Base-by-base conservation (phyloP, 768 basidiomycete genomes). In the Dictyophora rubrovolvata region DNA sequence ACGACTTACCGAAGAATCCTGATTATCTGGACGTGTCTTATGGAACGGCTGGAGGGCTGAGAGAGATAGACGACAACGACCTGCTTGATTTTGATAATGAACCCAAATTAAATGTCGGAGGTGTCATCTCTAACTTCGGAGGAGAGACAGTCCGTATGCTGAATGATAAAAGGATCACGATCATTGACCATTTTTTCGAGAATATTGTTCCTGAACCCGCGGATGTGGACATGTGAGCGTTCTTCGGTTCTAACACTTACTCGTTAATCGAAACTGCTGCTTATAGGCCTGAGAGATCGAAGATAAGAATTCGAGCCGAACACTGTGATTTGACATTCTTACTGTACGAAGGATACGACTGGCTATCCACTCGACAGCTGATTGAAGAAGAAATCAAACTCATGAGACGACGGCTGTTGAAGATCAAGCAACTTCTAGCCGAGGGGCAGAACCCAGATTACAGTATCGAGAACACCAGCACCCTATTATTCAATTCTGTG, bases 291-390 rank as follows among this genome's bases (percentile, higher is more conserved):
- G 77, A 76, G 11, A 77, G 79, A 34, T 79, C 79, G 8, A 74
- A 68, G 22, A 61, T 84, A n/a, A 77, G 73, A 28, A 65, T 87
- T 59, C 77, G 82, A 22, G 65, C 90, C 5, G 75, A 79, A 48
- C 72, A 87, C 48, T 83, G 81, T 56, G 78, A 88, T 63, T 69
- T 88, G 52, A 79, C 79, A 1, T 65, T 97, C 21, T 79, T 85
- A 54, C 77, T 99, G 2, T 89, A 96, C 67, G 91, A 93, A 59
- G 96, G 96, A 1, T 99, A 93, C 65, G 96, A 99, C 68, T 99
- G 96, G 94, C 71, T 68, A 1, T 77, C 77, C 52, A 99, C 96
- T 3, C 84, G 95, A 34, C 85, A 79, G 71, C 81, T 81, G 1
- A 93, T 99, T 56, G 90, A 94, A 67, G 84, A 89, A 37, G 87